Evolutionary conservation across 139 green algal species (phyloP), one percentile per base, ranked within the genome.

Genomic region (Auxenochlorella pyrenoidosa): DNA sequence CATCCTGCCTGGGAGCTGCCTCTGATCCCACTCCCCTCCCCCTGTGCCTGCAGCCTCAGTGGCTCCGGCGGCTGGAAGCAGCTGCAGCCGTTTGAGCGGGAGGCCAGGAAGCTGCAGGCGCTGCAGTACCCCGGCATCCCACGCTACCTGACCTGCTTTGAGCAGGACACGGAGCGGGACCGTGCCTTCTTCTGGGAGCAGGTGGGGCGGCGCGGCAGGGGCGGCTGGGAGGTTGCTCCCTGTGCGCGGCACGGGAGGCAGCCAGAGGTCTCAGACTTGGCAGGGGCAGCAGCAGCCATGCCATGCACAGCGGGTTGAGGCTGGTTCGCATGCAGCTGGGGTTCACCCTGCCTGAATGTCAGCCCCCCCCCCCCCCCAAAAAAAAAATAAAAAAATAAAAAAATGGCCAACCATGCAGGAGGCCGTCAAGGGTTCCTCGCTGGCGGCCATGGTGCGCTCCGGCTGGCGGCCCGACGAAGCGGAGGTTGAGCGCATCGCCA

Each of bases 1-100:
- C 21, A 68, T 32, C 12, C n/a, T n/a, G n/a, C n/a, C n/a, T n/a
- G n/a, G n/a, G n/a, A n/a, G n/a, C n/a, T n/a, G n/a, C 66, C 22
- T 81, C 32, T 60, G n/a, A n/a, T n/a, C n/a, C n/a, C n/a, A n/a
- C n/a, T n/a, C n/a, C n/a, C n/a, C n/a, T n/a, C n/a, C n/a, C n/a
- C 13, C 43, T 26, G 47, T 10, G 47, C 47, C n/a, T 70, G 58
- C 79, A 87, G 79, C 15, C 73, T 96, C 73, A 65, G 82, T 3
- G 93, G n/a, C n/a, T n/a, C n/a, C 3, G 93, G 47, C 47, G 47
- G 95, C 86, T 99, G 96, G 96, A 98, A 99, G 91, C 92, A 97
- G 93, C 91, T 99, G 80, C 94, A 98, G 43, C 89, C 99, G 85
- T 98, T 99, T 88, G 90, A 99, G 89, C 87, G 97, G 0, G 97